A percentile compares a stretch with the other conserved stretches of the same genome.
phyloP scores from a whole-genome alignment of 306 rosid species.

The Alnus rubra region DNA sequence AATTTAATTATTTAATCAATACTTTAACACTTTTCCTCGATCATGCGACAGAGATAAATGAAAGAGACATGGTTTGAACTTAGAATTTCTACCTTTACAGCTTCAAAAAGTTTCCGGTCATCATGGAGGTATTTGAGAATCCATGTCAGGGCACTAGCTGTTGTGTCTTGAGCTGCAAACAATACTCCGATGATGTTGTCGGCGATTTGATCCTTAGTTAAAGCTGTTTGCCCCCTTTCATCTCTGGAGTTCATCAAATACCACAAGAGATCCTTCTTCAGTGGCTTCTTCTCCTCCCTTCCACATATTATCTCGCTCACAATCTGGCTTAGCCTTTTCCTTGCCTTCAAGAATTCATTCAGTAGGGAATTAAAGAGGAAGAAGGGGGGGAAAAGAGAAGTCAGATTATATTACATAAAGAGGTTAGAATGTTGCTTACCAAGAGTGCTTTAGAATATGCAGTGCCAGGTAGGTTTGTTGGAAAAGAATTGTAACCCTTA shows the following conservation, averaged over 20 bases:
- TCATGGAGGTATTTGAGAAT: slow-evolving; percentile 86
- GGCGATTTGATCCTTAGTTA: slow-evolving; percentile 71
- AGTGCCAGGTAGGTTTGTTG: slow-evolving; percentile 64
- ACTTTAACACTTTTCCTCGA: too few species aligned
- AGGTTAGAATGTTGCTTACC: slow-evolving; percentile 40
- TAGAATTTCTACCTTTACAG: slow-evolving; percentile 44
- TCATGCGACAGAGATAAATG: too few species aligned
- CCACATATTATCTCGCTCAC: slow-evolving; percentile 61
- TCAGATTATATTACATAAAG: not conserved
- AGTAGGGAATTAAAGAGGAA: not conserved
- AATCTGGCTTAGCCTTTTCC: slow-evolving; percentile 64
- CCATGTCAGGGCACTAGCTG: slow-evolving; percentile 91
- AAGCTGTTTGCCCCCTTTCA: slow-evolving; percentile 37
- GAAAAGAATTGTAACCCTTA: slow-evolving; percentile 90
- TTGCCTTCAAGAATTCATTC: slow-evolving; percentile 47
- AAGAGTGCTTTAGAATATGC: slow-evolving; percentile 73
- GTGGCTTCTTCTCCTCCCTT: slow-evolving; percentile 56
- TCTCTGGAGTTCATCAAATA: slow-evolving; percentile 60
- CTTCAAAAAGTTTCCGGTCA: slow-evolving; percentile 71
- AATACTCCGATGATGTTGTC: slow-evolving; percentile 87
- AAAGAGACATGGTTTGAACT: too few species aligned
- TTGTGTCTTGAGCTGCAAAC: slow-evolving; percentile 96
- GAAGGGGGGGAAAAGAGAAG: slow-evolving; percentile 1
- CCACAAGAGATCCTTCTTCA: slow-evolving; percentile 61
- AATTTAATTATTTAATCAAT: too few species aligned